These are phyloP conservation scores for Geranium incanum DNA, from an alignment of 441 rosid genomes.

Conservation along the genomic window DNA sequence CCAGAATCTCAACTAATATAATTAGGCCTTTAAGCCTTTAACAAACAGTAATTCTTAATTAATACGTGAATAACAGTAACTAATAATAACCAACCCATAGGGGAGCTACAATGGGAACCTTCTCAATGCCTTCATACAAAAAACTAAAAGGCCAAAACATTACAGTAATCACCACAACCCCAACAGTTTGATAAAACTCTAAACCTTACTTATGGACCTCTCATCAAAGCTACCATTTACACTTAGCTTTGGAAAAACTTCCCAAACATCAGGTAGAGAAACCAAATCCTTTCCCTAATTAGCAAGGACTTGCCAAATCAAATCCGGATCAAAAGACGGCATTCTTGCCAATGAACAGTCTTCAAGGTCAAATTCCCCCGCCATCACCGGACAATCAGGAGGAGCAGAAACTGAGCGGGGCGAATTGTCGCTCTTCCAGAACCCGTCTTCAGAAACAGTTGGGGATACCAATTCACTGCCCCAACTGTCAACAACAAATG, in stretches of 20 bases:
- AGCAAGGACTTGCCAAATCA: constrained; percentile 89
- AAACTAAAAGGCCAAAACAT: constrained; percentile 22
- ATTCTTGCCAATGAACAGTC: constrained; percentile 64
- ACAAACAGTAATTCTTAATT: not conserved
- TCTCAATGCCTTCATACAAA: constrained; percentile 19
- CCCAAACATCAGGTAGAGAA: not conserved
- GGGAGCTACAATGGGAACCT: not conserved
- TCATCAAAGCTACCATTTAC: constrained; percentile 25
- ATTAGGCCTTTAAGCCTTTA: too few relatives aligned
- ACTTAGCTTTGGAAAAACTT: constrained; percentile 8
- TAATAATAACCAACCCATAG: not conserved
- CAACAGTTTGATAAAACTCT: constrained; percentile 5
- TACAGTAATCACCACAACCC: constrained; percentile 6
- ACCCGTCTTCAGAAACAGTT: constrained; percentile 37
- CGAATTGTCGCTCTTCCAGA: constrained; percentile 44
- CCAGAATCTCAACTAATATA: too few relatives aligned
- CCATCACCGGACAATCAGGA: constrained; percentile 26
- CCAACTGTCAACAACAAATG: constrained; percentile 37
- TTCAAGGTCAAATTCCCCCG: constrained; percentile 37
- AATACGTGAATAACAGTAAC: not conserved
- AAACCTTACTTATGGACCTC: constrained; percentile 5
- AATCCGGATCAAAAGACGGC: constrained; percentile 89
- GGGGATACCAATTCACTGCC: constrained; percentile 36
- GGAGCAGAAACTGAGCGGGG: constrained; percentile 32
- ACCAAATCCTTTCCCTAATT: constrained; percentile 29